Evolutionary conservation across 805 yeast species (phyloP).

Genomic region (Ogataea ganodermae): DNA sequence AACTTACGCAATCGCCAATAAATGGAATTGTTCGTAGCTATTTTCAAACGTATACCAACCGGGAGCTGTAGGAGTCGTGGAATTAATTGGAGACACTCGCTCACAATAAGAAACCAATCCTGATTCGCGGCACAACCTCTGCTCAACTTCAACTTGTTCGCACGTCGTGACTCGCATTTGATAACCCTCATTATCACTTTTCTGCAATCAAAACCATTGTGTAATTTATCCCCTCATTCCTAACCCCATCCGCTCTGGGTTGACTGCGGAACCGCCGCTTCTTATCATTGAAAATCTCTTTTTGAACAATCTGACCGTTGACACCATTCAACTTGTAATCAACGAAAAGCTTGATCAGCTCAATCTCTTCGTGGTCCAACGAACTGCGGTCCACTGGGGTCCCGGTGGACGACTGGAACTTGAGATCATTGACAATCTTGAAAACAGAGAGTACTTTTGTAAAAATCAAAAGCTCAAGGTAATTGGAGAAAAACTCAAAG

Average conservation of each 20-base stretch:
- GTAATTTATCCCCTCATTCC: conserved; percentile 30
- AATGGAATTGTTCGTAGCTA: too few relatives aligned
- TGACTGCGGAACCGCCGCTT: neutral
- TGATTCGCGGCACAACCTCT: too few relatives aligned
- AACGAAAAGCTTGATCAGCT: conserved; percentile 31
- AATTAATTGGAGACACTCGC: too few relatives aligned
- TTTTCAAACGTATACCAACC: too few relatives aligned
- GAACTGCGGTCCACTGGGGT: neutral
- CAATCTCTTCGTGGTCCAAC: conserved; percentile 18
- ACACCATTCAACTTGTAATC: conserved; percentile 35
- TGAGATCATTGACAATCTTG: conserved; percentile 18
- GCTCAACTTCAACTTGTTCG: neutral
- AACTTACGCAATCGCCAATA: too few relatives aligned
- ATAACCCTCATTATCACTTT: conserved; percentile 16
- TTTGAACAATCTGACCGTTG: conserved; percentile 24
- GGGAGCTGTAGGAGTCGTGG: too few relatives aligned
- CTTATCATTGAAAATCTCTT: conserved; percentile 12
- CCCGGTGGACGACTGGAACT: conserved; percentile 5
- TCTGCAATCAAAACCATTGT: conserved; percentile 30
- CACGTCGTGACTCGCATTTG: neutral
- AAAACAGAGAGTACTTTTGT: conserved; percentile 22
- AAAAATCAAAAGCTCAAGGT: conserved; percentile 29
- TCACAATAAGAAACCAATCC: too few relatives aligned
- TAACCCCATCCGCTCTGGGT: conserved; percentile 5
- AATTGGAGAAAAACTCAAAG: conserved; percentile 34